A percentile compares a stretch with the other conserved stretches of the same genome.
These are phyloP conservation scores for Litchi chinensis DNA, from an alignment of 345 rosid genomes.

Conservation along the genomic window DNA sequence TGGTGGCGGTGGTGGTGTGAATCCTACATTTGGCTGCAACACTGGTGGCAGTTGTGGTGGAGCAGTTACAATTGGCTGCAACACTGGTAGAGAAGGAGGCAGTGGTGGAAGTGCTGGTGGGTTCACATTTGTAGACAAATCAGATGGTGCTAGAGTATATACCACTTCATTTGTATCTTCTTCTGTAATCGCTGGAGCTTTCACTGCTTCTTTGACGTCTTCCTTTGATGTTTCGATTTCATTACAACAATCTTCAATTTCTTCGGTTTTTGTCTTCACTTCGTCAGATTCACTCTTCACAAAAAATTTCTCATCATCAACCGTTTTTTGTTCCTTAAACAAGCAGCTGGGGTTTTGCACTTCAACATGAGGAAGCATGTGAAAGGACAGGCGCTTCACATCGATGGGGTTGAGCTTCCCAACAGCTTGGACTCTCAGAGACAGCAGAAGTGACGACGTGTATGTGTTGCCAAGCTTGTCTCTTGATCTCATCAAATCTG, in stretches of 20 bases:
- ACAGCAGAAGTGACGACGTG: slow-evolving; percentile 39
- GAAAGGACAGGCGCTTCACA: slow-evolving; percentile 56
- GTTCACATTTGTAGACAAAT: slow-evolving; percentile 20
- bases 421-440: slow-evolving; percentile 63
- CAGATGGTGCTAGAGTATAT: background rate
- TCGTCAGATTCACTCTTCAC: background rate
- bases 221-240: slow-evolving; percentile 4
- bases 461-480: slow-evolving; percentile 22
- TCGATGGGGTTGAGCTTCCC: slow-evolving; percentile 76
- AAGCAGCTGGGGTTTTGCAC: slow-evolving; percentile 14
- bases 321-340: background rate
- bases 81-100: background rate
- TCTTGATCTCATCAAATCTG: slow-evolving; percentile 20
- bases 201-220: background rate
- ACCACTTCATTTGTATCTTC: slow-evolving; percentile 4
- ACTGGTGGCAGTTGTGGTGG: background rate
- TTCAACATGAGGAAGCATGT: slow-evolving; percentile 45
- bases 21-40: background rate
- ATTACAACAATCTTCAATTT: background rate
- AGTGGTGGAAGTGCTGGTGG: background rate
- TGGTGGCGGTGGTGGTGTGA: slow-evolving; percentile 4
- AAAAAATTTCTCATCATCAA: background rate
- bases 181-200: background rate
- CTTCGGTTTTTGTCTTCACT: slow-evolving; percentile 6
- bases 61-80: background rate